These are phyloP conservation scores for Beauveria varroae DNA, from an alignment of 2,329 filamentous ascomycete genomes.

Conservation along the genomic window DNA sequence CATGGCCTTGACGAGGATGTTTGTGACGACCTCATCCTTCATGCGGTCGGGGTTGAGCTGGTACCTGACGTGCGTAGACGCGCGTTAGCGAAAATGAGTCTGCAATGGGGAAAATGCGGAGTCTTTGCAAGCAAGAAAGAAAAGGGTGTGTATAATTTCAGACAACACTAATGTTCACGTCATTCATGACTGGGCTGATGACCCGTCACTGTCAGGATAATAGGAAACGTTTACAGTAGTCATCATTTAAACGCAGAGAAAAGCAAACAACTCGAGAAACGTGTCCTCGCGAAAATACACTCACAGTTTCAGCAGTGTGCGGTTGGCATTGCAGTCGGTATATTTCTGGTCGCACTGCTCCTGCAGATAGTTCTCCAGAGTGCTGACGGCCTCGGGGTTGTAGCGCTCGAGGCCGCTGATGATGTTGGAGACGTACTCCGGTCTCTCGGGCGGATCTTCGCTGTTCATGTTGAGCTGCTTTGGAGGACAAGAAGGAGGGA, in stretches of 20 bases:
- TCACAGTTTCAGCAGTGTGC: slow-evolving; percentile 95
- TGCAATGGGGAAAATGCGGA: background rate
- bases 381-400: slow-evolving; percentile 90
- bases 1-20: slow-evolving; percentile 96
- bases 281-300: slow-evolving; percentile 31
- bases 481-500: slow-evolving; percentile 6
- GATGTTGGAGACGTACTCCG: slow-evolving; percentile 85
- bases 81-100: background rate
- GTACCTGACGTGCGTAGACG: slow-evolving; percentile 54
- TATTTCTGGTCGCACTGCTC: slow-evolving; percentile 93
- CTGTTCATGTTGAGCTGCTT: slow-evolving; percentile 46
- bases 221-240: slow-evolving; percentile 89
- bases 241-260: slow-evolving; percentile 51
- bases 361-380: slow-evolving; percentile 90
- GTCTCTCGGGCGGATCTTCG: slow-evolving; percentile 87
- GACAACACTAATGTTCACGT: slow-evolving; percentile 46
- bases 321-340: slow-evolving; percentile 93
- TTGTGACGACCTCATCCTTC: slow-evolving; percentile 95
- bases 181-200: slow-evolving; percentile 46
- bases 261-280: slow-evolving; percentile 5
- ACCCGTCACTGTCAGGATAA: slow-evolving; percentile 71
- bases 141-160: slow-evolving; percentile 8
- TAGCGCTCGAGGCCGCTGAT: slow-evolving; percentile 97
- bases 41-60: slow-evolving; percentile 99
- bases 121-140: background rate